phyloP scores from a whole-genome alignment of 768 basidiomycete genomes.

The Nevesoporus exiguus region DNA sequence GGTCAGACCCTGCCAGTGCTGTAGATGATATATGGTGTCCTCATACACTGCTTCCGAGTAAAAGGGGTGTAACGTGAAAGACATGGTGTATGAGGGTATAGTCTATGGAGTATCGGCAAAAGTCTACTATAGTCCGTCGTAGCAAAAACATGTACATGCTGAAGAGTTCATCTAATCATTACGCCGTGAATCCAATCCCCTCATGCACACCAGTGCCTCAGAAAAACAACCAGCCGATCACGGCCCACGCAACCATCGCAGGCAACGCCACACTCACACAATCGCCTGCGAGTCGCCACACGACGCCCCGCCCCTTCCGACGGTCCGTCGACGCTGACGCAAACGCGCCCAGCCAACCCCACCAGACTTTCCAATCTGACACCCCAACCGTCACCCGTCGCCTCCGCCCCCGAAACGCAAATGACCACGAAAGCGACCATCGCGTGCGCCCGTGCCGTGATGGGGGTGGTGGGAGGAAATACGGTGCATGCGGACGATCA shows the following conservation, averaged over 20 bases:
- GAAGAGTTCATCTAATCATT: background rate
- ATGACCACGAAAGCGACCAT: slow-evolving; percentile 46
- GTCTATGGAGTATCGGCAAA: background rate
- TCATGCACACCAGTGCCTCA: slow-evolving; percentile 16
- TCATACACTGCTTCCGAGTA: background rate
- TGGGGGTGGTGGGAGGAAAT: slow-evolving; percentile 40
- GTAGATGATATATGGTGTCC: background rate
- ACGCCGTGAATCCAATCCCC: background rate
- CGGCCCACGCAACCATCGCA: slow-evolving; percentile 21
- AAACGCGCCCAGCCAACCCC: slow-evolving; percentile 5
- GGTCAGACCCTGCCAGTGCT: too few species aligned
- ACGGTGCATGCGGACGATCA: slow-evolving; percentile 9
- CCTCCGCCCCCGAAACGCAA: slow-evolving; percentile 51
- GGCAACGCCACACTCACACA: slow-evolving; percentile 30
- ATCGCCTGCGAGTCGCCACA: slow-evolving; percentile 39
- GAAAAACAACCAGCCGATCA: slow-evolving; percentile 31
- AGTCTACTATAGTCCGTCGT: background rate
- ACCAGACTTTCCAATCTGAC: slow-evolving; percentile 33
- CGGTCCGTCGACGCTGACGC: slow-evolving; percentile 1
- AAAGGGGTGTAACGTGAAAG: background rate
- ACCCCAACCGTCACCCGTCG: slow-evolving; percentile 49
- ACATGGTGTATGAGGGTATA: background rate
- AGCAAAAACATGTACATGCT: background rate
- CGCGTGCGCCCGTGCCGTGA: slow-evolving; percentile 21
- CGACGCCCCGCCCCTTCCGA: slow-evolving; percentile 29